Evolutionary conservation across 2,329 filamentous ascomycete species (phyloP).

Genomic region (Didymella segeticola): DNA sequence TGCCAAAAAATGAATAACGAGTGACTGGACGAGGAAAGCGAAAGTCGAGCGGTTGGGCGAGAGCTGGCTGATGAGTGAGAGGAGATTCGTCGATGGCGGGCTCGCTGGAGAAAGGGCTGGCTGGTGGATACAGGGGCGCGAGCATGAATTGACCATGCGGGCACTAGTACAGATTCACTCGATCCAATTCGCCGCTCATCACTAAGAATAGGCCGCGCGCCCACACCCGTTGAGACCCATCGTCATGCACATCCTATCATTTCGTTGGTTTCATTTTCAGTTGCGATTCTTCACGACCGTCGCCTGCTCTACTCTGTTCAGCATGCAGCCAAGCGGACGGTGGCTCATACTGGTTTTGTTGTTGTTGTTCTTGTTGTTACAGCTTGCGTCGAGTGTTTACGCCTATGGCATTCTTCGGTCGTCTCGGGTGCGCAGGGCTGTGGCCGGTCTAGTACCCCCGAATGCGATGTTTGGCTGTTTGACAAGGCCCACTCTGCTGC

Average conservation of each 20-base stretch:
- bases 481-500: neutral
- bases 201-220: slow-evolving; percentile 13
- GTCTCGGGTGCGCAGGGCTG: neutral
- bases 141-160: slow-evolving; percentile 18
- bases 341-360: neutral
- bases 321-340: neutral
- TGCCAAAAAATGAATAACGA: slow-evolving; percentile 47
- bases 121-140: slow-evolving; percentile 18
- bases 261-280: slow-evolving; percentile 1
- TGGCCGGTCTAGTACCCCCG: slow-evolving; percentile 5
- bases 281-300: neutral
- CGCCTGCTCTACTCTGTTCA: neutral
- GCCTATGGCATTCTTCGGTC: neutral
- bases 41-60: slow-evolving; percentile 7
- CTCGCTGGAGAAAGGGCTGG: slow-evolving; percentile 15
- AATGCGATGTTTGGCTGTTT: slow-evolving; percentile 9
- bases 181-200: slow-evolving; percentile 17
- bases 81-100: slow-evolving; percentile 1
- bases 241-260: slow-evolving; percentile 16
- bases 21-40: slow-evolving; percentile 43
- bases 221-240: slow-evolving; percentile 16
- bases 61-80: slow-evolving; percentile 1
- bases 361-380: neutral
- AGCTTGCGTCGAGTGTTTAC: neutral
- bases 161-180: slow-evolving; percentile 11